These are phyloP conservation scores for Corylus avellana DNA, from an alignment of 306 rosid genomes.

Conservation along the genomic window DNA sequence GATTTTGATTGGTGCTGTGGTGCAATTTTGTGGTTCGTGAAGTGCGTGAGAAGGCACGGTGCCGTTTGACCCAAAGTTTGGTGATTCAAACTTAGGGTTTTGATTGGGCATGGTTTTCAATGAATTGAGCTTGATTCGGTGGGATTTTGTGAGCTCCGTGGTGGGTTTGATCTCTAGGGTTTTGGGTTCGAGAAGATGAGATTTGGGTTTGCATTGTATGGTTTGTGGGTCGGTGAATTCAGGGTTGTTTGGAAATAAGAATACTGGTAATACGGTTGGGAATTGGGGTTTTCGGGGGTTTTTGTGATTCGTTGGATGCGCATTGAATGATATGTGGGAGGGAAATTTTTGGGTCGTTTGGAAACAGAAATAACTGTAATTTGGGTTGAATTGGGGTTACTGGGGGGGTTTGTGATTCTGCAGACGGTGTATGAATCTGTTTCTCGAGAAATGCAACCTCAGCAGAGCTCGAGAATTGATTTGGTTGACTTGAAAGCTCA, in stretches of 20 bases:
- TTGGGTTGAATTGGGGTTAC: conserved; percentile 44
- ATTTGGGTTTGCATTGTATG: conserved; percentile 67
- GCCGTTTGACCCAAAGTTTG: conserved; percentile 32
- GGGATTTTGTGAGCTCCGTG: conserved; percentile 37
- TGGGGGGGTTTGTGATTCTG: conserved; percentile 49
- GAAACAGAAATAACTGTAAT: conserved; percentile 47
- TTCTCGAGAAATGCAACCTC: conserved; percentile 92
- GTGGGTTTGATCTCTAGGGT: conserved; percentile 87
- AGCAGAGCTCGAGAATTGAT: conserved; percentile 85
- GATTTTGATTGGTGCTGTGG: conserved; percentile 3
- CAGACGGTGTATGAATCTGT: conserved; percentile 72
- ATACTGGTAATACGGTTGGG: conserved; percentile 33
- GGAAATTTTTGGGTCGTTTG: conserved; percentile 50
- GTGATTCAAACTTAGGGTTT: conserved; percentile 65
- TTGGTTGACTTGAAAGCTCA: conserved; percentile 83
- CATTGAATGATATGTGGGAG: conserved; percentile 49
- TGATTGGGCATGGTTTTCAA: conserved; percentile 41
- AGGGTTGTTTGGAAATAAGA: conserved; percentile 37
- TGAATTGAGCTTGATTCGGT: conserved; percentile 39
- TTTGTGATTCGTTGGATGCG: conserved; percentile 33
- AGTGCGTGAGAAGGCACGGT: conserved; percentile 36
- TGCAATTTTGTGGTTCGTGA: conserved; percentile 34
- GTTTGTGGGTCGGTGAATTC: conserved; percentile 43
- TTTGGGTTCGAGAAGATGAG: conserved; percentile 58
- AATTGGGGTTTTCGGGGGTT: conserved; percentile 42